Base-by-base conservation (phyloP, 1,139 yeast species). In the Protomyces pachydermus region DNA sequence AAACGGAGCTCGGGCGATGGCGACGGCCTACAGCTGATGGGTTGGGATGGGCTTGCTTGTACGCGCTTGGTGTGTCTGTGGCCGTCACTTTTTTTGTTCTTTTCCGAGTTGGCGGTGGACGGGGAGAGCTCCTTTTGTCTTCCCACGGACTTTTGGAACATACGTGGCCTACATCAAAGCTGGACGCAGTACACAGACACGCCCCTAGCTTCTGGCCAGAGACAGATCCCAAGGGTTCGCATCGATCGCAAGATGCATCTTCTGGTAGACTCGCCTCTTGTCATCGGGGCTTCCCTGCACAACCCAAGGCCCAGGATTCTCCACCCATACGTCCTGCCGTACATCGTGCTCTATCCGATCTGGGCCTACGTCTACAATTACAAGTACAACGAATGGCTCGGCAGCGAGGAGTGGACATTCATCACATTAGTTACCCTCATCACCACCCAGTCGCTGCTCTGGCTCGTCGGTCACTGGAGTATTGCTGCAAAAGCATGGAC, bases 391-490 rank as follows among this genome's bases (percentile, higher is more conserved):
- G 91, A 86, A 76, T 80, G 84, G 84, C 42, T 76, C 20, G 58
- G 56, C 35, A 50, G 62, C 80, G 23, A 58, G 28, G 83, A 80
- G 67, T 85, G 90, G 90, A 93, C 98, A 0, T 90, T 89, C 75
- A 95, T 93, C 46, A 91, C 84, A 71, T 78, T 90, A 55, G 87
- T 95, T 66, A 76, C 90, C 8, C 80, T 91, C 64, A 75, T 87
- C 38, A 84, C 96, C 6, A 68, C 87, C 65, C 95, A 93, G 73
- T 78, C 86, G 66, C 79, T 93, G 74, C 78, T 93, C 65, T 83
- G 93, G 87, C 82, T 93, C 74, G 84, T 91, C 84, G 97, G 98
- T n/a, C 88, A 88, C 73, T 93, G 99, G 99, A 90, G 86, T 73
- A 82, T 91, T 65, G 81, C 83, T 65, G 77, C 93, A 67, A 82